Evolutionary conservation across 495 filamentous ascomycete genomes (phyloP).

Genomic region (Elasticomyces elasticus): DNA sequence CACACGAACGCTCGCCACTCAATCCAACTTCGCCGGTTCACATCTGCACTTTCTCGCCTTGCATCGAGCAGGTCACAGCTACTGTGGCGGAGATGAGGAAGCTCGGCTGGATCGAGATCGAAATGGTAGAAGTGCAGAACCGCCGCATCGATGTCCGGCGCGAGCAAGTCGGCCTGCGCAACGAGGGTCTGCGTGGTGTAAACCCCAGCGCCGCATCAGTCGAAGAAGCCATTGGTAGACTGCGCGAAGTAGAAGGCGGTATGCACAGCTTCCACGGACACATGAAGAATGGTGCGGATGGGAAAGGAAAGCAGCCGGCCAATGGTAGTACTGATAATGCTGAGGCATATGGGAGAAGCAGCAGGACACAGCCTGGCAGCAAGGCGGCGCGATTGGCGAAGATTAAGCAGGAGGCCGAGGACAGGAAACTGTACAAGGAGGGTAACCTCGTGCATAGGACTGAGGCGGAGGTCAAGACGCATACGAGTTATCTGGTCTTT

Average conservation of each 20-base stretch:
- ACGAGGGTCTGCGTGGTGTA: constrained; percentile 47
- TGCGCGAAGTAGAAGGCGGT: constrained; percentile 62
- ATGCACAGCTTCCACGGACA: constrained; percentile 45
- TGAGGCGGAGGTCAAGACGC: constrained; percentile 83
- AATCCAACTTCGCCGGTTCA: constrained; percentile 55
- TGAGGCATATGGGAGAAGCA: constrained; percentile 10
- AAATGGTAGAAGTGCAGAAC: constrained; percentile 79
- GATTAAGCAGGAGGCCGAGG: constrained; percentile 26
- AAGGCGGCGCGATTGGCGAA: constrained; percentile 26
- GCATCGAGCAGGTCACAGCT: constrained; percentile 84
- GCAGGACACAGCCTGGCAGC: constrained; percentile 11
- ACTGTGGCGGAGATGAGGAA: constrained; percentile 70
- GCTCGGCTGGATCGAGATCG: constrained; percentile 79
- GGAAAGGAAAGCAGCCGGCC: constrained; percentile 16
- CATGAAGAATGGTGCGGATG: constrained; percentile 22
- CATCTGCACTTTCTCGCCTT: constrained; percentile 90
- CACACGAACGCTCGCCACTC: too few relatives aligned
- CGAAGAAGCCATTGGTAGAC: constrained; percentile 60
- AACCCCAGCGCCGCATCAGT: constrained; percentile 56
- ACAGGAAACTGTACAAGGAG: constrained; percentile 42
- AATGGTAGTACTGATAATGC: constrained; percentile 28
- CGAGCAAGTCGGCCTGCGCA: constrained; percentile 60
- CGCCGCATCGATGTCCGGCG: constrained; percentile 68
- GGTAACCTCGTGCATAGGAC: constrained; percentile 68
- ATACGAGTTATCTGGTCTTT: constrained; percentile 93